A percentile compares a stretch with the other conserved stretches of the same genome.
Evolutionary conservation across 2,329 filamentous ascomycete genomes (phyloP).

Genomic region (Fusarium musae): DNA sequence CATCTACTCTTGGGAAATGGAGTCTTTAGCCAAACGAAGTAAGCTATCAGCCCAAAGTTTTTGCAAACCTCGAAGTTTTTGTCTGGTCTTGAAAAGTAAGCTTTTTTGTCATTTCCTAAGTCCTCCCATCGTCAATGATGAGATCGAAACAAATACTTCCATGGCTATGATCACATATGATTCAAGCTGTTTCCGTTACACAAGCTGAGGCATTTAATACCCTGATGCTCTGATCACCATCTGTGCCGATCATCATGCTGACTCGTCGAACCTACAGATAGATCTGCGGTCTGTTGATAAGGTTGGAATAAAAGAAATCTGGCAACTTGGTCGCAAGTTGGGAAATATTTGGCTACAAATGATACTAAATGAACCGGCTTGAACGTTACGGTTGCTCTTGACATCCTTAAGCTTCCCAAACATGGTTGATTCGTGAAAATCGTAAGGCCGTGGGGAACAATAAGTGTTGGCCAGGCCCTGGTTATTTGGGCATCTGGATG

Average conservation of each 20-base stretch:
- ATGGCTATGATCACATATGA: conserved; percentile 19
- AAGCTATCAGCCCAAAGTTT: fast-evolving
- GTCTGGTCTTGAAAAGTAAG: not conserved
- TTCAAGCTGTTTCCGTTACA: conserved; percentile 17
- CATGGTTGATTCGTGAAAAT: fast-evolving
- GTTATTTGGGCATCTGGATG: not conserved
- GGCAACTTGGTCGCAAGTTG: fast-evolving
- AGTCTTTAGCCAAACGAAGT: not conserved
- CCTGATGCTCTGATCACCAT: fast-evolving
- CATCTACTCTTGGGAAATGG: fast-evolving
- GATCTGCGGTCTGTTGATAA: too few species aligned
- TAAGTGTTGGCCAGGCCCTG: too few species aligned
- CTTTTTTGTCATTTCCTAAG: fast-evolving
- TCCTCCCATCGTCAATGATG: not conserved
- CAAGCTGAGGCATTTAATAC: not conserved
- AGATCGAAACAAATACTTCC: conserved; percentile 23
- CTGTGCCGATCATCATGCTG: not conserved
- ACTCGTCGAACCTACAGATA: not conserved
- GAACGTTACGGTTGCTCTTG: fast-evolving
- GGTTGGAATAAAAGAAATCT: fast-evolving
- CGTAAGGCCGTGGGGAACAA: fast-evolving
- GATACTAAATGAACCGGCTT: fast-evolving
- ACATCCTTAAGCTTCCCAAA: not conserved
- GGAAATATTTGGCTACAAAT: not conserved
- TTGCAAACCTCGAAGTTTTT: fast-evolving